A percentile compares a stretch with the other conserved stretches of the same genome.
phyloP scores from a whole-genome alignment of 1,284 basidiomycete species.

The Papiliotrema laurentii region DNA sequence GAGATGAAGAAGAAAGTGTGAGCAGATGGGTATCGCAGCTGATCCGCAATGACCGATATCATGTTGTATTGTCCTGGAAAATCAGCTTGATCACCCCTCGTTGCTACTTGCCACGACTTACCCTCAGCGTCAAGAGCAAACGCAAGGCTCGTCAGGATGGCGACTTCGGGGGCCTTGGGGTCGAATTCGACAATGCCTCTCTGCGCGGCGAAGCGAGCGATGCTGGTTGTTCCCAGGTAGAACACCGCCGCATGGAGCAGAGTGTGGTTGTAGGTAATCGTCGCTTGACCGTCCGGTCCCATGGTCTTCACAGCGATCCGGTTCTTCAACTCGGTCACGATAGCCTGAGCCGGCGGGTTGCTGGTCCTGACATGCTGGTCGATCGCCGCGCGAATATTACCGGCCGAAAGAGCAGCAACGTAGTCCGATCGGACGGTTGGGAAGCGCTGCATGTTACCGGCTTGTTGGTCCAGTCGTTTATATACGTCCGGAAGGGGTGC shows the following conservation, averaged over 20 bases:
- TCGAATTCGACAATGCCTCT: constrained; percentile 75
- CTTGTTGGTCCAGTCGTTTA: constrained; percentile 54
- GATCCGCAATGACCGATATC: constrained; percentile 82
- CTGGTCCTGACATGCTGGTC: constrained; percentile 76
- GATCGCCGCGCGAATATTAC: constrained; percentile 69
- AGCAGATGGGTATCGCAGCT: constrained; percentile 93
- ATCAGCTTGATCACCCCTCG: constrained; percentile 4
- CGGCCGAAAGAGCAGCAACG: constrained; percentile 68
- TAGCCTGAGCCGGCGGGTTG: constrained; percentile 53
- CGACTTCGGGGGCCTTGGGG: constrained; percentile 71
- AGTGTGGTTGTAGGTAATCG: constrained; percentile 77
- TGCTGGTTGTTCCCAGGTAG: constrained; percentile 85
- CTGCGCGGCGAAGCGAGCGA: constrained; percentile 71
- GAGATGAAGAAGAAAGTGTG: constrained; percentile 95
- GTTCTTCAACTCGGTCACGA: constrained; percentile 77
- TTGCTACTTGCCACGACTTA: constrained; percentile 41
- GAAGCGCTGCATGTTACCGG: constrained; percentile 82
- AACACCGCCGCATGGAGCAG: constrained; percentile 90
- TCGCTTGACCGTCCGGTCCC: constrained; percentile 51
- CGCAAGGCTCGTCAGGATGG: constrained; percentile 74
- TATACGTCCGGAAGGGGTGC: constrained; percentile 69
- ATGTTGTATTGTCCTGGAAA: constrained; percentile 77
- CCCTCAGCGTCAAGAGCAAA: constrained; percentile 86
- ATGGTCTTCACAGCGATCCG: constrained; percentile 59
- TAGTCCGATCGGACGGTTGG: constrained; percentile 90